phyloP scores from a whole-genome alignment of 108 stramenopile species.

The Nannochloropsis granulata region DNA sequence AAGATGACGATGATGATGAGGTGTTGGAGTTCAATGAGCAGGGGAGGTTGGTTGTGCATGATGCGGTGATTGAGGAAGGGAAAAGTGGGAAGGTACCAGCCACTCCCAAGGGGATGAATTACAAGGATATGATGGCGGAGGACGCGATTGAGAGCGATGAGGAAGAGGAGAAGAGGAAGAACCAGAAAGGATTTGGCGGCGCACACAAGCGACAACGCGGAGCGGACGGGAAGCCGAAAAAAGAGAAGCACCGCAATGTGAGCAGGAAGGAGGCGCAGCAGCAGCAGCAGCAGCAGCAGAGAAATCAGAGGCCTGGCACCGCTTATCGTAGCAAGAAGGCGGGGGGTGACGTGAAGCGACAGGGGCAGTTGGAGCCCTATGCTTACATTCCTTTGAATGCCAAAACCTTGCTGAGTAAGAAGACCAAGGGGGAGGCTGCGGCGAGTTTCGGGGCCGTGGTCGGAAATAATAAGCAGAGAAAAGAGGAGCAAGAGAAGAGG shows the following conservation, averaged over 20 bases:
- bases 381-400: conserved; percentile 78
- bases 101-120: neutral
- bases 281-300: neutral
- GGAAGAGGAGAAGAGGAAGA: neutral
- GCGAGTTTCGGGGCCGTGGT: conserved; percentile 69
- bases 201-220: neutral
- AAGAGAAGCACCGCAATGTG: conserved; percentile 15
- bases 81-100: neutral
- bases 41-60: conserved; percentile 55
- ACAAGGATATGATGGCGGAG: neutral
- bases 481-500: neutral
- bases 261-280: neutral
- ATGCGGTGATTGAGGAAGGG: conserved; percentile 4
- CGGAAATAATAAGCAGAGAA: conserved; percentile 1
- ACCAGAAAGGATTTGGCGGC: neutral
- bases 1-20: conserved; percentile 52
- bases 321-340: conserved; percentile 70
- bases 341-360: conserved; percentile 74
- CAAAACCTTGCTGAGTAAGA: conserved; percentile 63
- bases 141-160: neutral
- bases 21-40: conserved; percentile 53
- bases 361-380: conserved; percentile 77
- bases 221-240: conserved; percentile 29
- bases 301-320: conserved; percentile 45
- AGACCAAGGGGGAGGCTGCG: conserved; percentile 50